These are phyloP conservation scores for Mitragyna speciosa DNA, from an alignment of 257 asterid genomes.

Conservation along the genomic window DNA sequence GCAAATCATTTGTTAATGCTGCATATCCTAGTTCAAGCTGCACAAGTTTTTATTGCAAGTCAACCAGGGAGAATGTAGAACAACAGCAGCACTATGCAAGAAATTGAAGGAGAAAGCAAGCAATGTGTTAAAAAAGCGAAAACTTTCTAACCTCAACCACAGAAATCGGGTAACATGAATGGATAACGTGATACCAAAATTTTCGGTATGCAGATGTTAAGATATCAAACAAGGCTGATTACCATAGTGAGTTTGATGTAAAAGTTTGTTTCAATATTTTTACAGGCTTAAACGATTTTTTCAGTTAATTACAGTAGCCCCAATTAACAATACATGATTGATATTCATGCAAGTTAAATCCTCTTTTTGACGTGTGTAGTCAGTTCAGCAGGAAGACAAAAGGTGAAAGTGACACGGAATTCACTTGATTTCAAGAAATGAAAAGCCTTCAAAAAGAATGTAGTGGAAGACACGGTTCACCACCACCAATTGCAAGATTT, in stretches of 20 bases:
- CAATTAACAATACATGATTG: not conserved
- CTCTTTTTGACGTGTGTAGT: not conserved
- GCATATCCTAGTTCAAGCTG: slow-evolving; percentile 80
- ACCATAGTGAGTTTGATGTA: not conserved
- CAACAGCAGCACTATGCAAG: not conserved
- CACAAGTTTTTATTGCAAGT: slow-evolving; percentile 20
- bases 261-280: not conserved
- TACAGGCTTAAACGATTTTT: not conserved
- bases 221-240: not conserved
- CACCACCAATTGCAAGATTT: not conserved
- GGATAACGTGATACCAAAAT: not conserved
- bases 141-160: not conserved
- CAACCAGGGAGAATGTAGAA: slow-evolving; percentile 3
- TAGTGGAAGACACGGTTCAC: not conserved
- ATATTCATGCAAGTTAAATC: not conserved
- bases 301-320: not conserved
- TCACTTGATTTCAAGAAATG: not conserved
- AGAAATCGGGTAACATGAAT: not conserved
- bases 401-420: not conserved
- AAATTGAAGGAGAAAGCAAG: not conserved
- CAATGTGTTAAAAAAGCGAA: not conserved
- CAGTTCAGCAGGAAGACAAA: not conserved
- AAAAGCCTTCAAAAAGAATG: not conserved
- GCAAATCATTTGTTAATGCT: slow-evolving; percentile 60
- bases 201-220: not conserved